These are phyloP conservation scores for Triticum turgidum DNA, from an alignment of 176 grass and related monocot species.

Conservation along the genomic window DNA sequence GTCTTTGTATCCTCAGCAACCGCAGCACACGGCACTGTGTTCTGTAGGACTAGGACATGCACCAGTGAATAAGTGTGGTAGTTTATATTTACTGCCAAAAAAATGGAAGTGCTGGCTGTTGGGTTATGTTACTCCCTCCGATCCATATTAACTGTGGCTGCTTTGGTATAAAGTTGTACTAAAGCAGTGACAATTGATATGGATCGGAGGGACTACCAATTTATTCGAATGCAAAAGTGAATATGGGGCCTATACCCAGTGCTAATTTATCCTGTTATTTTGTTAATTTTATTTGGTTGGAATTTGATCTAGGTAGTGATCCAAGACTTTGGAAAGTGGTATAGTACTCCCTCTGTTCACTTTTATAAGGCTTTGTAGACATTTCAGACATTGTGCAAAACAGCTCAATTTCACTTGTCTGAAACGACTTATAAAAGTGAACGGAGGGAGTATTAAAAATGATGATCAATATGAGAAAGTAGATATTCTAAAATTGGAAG, in stretches of 20 bases:
- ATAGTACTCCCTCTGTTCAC: neutral
- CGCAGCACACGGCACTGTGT: neutral
- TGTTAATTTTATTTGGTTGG: neutral
- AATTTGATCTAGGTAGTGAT: neutral
- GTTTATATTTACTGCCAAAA: neutral
- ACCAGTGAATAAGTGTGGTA: neutral
- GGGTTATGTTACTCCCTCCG: neutral
- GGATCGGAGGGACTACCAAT: neutral
- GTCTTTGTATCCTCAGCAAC: neutral
- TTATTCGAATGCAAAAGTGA: neutral
- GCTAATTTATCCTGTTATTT: neutral
- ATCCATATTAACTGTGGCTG: too few species aligned
- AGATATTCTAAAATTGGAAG: neutral
- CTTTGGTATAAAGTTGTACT: too few species aligned
- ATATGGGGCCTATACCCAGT: neutral
- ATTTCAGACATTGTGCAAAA: too few species aligned
- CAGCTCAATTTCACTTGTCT: too few species aligned
- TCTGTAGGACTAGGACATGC: neutral
- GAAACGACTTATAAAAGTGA: too few species aligned
- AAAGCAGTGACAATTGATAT: too few species aligned
- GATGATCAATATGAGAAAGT: neutral
- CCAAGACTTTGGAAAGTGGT: neutral
- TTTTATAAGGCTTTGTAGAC: too few species aligned
- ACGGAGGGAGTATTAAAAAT: neutral
- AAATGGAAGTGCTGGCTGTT: neutral